A percentile compares a stretch with the other conserved stretches of the same genome.
Evolutionary conservation across 1,284 basidiomycete genomes (phyloP).

Genomic region (Cryptococcus sp.): DNA sequence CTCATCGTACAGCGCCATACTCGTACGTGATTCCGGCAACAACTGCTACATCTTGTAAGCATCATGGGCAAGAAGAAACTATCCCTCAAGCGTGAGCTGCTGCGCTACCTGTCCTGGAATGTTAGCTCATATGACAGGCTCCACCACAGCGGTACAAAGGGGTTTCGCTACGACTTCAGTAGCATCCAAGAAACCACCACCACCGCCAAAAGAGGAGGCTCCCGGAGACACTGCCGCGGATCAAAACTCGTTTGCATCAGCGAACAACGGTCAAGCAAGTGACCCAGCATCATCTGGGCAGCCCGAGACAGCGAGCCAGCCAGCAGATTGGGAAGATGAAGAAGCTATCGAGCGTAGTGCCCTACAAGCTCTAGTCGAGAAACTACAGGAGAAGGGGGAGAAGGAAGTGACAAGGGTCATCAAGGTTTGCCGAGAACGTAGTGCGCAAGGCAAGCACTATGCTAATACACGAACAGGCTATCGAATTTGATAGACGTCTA

Average conservation of each 20-base stretch:
- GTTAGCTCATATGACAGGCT: neutral
- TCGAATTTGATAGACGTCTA: conserved; percentile 80
- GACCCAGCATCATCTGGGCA: neutral
- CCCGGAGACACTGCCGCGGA: conserved; percentile 16
- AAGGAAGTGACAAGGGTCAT: conserved; percentile 76
- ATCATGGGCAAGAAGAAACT: conserved; percentile 83
- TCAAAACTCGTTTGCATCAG: neutral
- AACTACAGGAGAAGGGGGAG: conserved; percentile 82
- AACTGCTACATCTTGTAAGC: too few species aligned
- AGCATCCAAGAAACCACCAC: conserved; percentile 66
- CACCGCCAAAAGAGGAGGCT: conserved; percentile 26
- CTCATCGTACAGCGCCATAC: too few species aligned
- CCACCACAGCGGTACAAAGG: conserved; percentile 44
- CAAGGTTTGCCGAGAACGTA: conserved; percentile 54
- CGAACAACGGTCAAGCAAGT: conserved; percentile 9
- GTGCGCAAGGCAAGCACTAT: neutral
- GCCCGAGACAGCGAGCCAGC: conserved; percentile 1
- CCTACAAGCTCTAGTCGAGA: conserved; percentile 65
- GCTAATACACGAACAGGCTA: conserved; percentile 58
- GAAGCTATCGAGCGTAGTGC: conserved; percentile 14
- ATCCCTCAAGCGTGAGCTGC: conserved; percentile 70
- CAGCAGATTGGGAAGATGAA: conserved; percentile 31
- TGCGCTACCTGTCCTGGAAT: conserved; percentile 28
- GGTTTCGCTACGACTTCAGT: conserved; percentile 84
- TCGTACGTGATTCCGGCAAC: too few species aligned